Evolutionary conservation across 805 yeast species (phyloP), one percentile per base, ranked within the genome.

Genomic region (Candida golubevii): DNA sequence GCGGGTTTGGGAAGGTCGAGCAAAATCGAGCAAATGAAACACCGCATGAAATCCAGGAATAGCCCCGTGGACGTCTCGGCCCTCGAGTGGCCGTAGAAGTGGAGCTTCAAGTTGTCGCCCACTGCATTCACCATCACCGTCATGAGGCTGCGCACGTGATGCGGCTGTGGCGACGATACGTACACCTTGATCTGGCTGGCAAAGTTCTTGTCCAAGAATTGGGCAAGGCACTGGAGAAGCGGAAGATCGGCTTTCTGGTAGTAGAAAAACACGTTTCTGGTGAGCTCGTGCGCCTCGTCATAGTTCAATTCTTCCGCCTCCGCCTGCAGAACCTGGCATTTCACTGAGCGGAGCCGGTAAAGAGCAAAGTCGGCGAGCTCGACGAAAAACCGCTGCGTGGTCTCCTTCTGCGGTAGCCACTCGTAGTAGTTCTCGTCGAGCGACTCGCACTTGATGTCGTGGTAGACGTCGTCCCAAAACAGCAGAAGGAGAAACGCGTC

Each of bases 401-500:
- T 36, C 11, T 39, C 35, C 7, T 39, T 37, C 8, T 44, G 34
- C 33, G 53, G 53, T 9, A 49, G 48, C 44, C 47, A 46, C 15
- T 18, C 46, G 33, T 38, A 39, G 43, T 41, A 42, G 29, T 34
- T 33, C 15, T 32, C 37, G 6, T 6, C 38, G 14, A 6, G 12
- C 29, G 35, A 10, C 26, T 49, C 53, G 26, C 13, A 33, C n/a
- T 35, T 32, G 43, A 49, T 47, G 35, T 49, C 53, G 35, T 49
- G 53, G 39, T 49, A 47, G 12, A 49, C 53, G 34, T 49, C 51
- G 38, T 38, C 38, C 53, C 53, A 47, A 30, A 49, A 49, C 47
- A 39, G 44, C 44, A 27, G 32, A 10, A 41, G 38, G 31, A 38
- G 48, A n/a, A 38, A 38, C 33, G 48, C 45, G 35, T 41, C 48